phyloP scores from a whole-genome alignment of 371 early-diverging fungal species.

The Coemansia sp. region DNA sequence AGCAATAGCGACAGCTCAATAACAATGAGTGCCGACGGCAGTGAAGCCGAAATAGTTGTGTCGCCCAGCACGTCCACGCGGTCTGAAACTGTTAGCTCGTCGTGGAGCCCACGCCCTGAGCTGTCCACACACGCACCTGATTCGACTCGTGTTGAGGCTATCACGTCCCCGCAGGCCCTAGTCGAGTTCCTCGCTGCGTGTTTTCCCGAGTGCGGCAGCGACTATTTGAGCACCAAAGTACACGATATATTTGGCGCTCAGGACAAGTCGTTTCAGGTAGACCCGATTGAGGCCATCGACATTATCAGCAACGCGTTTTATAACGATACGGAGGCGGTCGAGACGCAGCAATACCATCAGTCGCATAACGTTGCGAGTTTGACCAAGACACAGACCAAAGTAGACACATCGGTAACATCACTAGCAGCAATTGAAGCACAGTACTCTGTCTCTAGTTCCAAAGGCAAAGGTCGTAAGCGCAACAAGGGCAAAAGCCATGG shows the following conservation, averaged over 20 bases:
- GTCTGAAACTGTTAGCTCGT: not conserved
- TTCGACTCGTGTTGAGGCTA: constrained; percentile 15
- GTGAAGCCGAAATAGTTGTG: constrained; percentile 6
- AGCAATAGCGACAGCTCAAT: constrained; percentile 7
- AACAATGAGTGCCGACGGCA: constrained; percentile 4
- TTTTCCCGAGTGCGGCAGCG: constrained; percentile 41
- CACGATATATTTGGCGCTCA: constrained; percentile 13
- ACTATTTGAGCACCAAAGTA: constrained; percentile 29
- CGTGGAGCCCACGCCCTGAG: not conserved
- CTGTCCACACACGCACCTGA: not conserved
- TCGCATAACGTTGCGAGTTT: not conserved
- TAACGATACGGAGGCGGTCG: constrained; percentile 37
- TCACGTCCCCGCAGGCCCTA: constrained; percentile 26
- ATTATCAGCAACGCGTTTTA: constrained; percentile 41
- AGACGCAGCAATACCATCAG: constrained; percentile 25
- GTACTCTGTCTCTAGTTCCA: constrained; percentile 28
- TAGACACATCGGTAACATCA: not conserved
- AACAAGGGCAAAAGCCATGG: constrained; percentile 1
- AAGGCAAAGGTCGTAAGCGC: constrained; percentile 1
- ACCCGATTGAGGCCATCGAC: constrained; percentile 45
- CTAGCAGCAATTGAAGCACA: constrained; percentile 27
- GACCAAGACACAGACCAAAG: not conserved
- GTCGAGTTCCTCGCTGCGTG: constrained; percentile 32
- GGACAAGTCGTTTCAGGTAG: constrained; percentile 18
- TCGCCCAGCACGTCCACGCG: not conserved